phyloP scores from a whole-genome alignment of 257 asterid species.

The Solanum piurae region DNA sequence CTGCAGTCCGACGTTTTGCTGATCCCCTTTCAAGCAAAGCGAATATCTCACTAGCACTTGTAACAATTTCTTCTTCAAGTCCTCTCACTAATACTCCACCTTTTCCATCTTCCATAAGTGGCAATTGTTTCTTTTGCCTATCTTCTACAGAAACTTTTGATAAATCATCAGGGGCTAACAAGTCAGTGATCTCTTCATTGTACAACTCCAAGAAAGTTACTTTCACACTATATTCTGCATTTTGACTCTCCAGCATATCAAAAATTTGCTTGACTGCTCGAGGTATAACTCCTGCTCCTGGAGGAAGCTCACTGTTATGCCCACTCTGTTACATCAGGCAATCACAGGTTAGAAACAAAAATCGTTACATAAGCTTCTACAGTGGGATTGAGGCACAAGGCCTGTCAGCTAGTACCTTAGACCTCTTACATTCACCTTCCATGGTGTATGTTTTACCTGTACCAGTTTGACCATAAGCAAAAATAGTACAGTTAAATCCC shows the following conservation, averaged over 20 bases:
- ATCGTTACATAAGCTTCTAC: not conserved
- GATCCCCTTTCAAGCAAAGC: slow-evolving; percentile 77
- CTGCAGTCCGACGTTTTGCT: slow-evolving; percentile 82
- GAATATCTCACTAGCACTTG: slow-evolving; percentile 66
- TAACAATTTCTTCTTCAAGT: slow-evolving; percentile 75
- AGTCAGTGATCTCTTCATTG: slow-evolving; percentile 84
- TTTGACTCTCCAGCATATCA: slow-evolving; percentile 71
- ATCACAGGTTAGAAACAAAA: not conserved
- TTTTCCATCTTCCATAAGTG: slow-evolving; percentile 89
- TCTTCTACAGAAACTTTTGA: slow-evolving; percentile 54
- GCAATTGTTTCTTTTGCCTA: slow-evolving; percentile 71
- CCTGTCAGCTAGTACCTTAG: slow-evolving; percentile 39
- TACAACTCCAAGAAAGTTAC: slow-evolving; percentile 82
- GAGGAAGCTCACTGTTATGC: slow-evolving; percentile 68
- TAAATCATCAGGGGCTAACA: slow-evolving; percentile 72
- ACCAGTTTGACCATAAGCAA: slow-evolving; percentile 92
- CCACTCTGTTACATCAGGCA: slow-evolving; percentile 34
- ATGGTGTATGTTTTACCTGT: slow-evolving; percentile 86
- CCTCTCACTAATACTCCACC: slow-evolving; percentile 93
- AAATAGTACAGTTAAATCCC: slow-evolving; percentile 84
- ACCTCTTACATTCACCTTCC: slow-evolving; percentile 85
- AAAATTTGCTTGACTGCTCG: slow-evolving; percentile 76
- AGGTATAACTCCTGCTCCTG: slow-evolving; percentile 82
- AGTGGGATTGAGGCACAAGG: not conserved
- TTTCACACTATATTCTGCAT: slow-evolving; percentile 81